These are phyloP conservation scores for Trichoderma breve DNA, from an alignment of 2,329 filamentous ascomycete genomes.

Conservation along the genomic window DNA sequence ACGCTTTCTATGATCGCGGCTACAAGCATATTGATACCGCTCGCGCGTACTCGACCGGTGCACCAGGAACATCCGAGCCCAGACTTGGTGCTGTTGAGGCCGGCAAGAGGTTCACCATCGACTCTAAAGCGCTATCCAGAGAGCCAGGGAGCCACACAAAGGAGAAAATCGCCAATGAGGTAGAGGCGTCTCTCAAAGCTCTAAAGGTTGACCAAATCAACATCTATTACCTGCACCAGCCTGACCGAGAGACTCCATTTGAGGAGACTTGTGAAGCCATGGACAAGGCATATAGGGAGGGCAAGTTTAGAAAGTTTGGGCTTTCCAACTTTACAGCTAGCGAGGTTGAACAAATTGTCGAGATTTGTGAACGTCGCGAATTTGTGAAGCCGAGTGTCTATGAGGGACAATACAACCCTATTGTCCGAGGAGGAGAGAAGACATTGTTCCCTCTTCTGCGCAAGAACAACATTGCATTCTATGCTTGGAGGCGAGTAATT, in stretches of 20 bases:
- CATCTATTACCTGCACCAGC: slow-evolving; percentile 8
- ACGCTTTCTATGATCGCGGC: slow-evolving; percentile 11
- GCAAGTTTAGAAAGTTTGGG: slow-evolving; percentile 65
- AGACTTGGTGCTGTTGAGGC: slow-evolving; percentile 31
- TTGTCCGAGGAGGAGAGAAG: slow-evolving; percentile 42
- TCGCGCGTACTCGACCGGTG: slow-evolving; percentile 15
- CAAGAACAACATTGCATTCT: slow-evolving; percentile 42
- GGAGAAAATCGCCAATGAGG: slow-evolving; percentile 29
- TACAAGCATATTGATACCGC: slow-evolving; percentile 17
- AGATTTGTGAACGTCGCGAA: slow-evolving; percentile 42
- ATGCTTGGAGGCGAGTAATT: slow-evolving; percentile 36
- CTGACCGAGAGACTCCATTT: slow-evolving; percentile 10
- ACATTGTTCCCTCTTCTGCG: slow-evolving; percentile 43
- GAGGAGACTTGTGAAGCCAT: slow-evolving; percentile 13
- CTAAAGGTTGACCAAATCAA: slow-evolving; percentile 24
- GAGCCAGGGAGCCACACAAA: slow-evolving; percentile 30
- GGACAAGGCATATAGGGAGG: slow-evolving; percentile 30
- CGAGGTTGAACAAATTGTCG: slow-evolving; percentile 43
- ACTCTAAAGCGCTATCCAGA: slow-evolving; percentile 36
- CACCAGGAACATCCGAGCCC: slow-evolving; percentile 31
- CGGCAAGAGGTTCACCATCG: slow-evolving; percentile 33
- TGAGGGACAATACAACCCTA: slow-evolving; percentile 48
- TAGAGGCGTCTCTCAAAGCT: slow-evolving; percentile 33
- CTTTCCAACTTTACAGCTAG: slow-evolving; percentile 45
- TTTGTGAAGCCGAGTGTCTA: slow-evolving; percentile 46